Percentiles rank a stretch among this genome's conserved stretches.
phyloP scores from a whole-genome alignment of 1,139 yeast species.

The Citeromyces hawaiiensis region DNA sequence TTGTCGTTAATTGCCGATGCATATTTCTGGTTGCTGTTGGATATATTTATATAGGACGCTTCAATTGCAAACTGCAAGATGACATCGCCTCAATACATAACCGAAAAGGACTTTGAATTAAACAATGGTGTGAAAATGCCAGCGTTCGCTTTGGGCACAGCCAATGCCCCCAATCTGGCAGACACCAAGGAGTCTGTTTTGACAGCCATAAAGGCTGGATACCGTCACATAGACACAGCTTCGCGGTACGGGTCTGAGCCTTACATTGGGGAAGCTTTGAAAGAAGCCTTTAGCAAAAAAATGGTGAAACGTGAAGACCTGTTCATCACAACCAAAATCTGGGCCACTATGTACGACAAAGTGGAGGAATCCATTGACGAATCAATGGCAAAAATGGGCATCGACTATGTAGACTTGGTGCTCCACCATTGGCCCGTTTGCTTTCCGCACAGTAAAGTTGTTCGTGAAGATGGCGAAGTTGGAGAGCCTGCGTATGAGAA shows the following conservation, averaged over 20 bases:
- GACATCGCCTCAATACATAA: too few species aligned
- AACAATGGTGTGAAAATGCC: slow-evolving; percentile 46
- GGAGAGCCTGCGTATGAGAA: slow-evolving; percentile 26
- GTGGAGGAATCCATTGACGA: slow-evolving; percentile 43
- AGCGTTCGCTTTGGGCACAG: slow-evolving; percentile 48
- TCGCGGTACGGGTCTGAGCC: slow-evolving; percentile 38
- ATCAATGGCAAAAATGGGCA: slow-evolving; percentile 52
- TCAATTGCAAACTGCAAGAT: too few species aligned
- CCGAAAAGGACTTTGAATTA: slow-evolving; percentile 11
- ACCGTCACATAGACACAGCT: slow-evolving; percentile 49
- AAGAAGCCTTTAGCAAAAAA: slow-evolving; percentile 14
- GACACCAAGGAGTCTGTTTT: slow-evolving; percentile 50
- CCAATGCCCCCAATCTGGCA: slow-evolving; percentile 34
- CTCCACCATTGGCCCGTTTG: slow-evolving; percentile 76
- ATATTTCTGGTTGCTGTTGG: too few species aligned
- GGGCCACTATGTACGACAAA: slow-evolving; percentile 44
- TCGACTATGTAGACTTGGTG: slow-evolving; percentile 75
- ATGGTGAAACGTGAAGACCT: slow-evolving; percentile 29
- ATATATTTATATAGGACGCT: too few species aligned
- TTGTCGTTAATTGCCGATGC: too few species aligned
- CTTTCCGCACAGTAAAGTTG: too few species aligned
- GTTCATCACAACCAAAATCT: slow-evolving; percentile 31
- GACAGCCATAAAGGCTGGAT: slow-evolving; percentile 43
- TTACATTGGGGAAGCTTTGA: slow-evolving; percentile 39
- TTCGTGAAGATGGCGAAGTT: too few species aligned